phyloP scores from a whole-genome alignment of 192 early-diverging fungal genomes.

The Coemansia sp. region DNA sequence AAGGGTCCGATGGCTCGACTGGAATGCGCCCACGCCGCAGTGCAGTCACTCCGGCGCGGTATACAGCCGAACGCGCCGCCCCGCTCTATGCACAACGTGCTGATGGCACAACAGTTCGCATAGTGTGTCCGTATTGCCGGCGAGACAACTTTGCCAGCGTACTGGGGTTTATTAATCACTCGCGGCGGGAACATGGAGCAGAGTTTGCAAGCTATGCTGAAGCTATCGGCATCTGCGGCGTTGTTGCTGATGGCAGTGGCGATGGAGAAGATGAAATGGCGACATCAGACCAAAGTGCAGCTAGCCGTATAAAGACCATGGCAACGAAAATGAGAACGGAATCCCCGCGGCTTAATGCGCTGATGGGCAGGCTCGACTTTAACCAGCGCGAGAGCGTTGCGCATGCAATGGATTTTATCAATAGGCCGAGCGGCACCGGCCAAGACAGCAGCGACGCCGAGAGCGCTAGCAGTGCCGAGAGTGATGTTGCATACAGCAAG shows the following conservation, averaged over 20 bases:
- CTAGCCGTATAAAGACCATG: not conserved
- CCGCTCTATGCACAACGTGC: conserved; percentile 34
- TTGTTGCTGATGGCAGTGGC: conserved; percentile 43
- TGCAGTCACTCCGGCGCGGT: conserved; percentile 9
- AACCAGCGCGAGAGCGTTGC: conserved; percentile 26
- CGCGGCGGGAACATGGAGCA: conserved; percentile 63
- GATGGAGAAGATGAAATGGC: not conserved
- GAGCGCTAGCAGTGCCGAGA: conserved; percentile 15
- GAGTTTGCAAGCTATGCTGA: conserved; percentile 76
- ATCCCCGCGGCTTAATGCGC: conserved; percentile 1
- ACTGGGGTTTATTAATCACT: conserved; percentile 87
- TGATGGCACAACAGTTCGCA: conserved; percentile 55
- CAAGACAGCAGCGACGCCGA: conserved; percentile 11
- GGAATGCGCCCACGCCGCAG: conserved; percentile 18
- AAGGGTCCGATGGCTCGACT: not conserved
- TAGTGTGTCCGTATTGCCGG: conserved; percentile 74
- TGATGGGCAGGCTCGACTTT: conserved; percentile 17
- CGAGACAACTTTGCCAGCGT: conserved; percentile 73
- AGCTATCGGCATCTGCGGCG: conserved; percentile 68
- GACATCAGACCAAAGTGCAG: not conserved
- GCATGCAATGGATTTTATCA: conserved; percentile 53
- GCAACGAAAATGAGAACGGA: not conserved
- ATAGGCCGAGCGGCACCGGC: not conserved
- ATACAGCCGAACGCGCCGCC: not conserved
- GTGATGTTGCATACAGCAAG: conserved; percentile 16